A percentile compares a stretch with the other conserved stretches of the same genome.
Conservation (phyloP, 2,329 filamentous ascomycete genomes). For the Fusarium sp. region DNA sequence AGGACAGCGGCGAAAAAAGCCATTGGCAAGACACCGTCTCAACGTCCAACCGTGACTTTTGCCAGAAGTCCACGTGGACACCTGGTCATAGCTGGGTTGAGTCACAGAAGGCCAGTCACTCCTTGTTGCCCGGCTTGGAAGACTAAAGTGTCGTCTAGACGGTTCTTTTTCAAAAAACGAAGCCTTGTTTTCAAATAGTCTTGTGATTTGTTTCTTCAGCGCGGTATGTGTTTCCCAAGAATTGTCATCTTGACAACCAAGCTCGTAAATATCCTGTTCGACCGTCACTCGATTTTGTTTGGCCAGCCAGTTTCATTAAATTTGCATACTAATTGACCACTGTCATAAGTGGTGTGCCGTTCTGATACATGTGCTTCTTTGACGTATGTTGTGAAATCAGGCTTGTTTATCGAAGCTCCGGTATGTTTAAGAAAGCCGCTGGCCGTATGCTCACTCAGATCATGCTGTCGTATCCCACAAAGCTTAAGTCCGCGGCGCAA, state of each 20-base stretch:
- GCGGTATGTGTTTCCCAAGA: neutral
- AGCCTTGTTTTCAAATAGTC: neutral
- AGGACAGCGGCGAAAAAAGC: neutral
- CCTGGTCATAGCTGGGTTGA: slow-evolving; percentile 12
- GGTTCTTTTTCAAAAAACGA: neutral
- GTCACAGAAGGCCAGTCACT: slow-evolving; percentile 12
- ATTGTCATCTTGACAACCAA: neutral
- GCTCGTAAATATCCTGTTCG: too few relatives aligned
- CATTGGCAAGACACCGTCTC: neutral
- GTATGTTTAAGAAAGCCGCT: neutral
- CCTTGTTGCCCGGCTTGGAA: slow-evolving; percentile 1
- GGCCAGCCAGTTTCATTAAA: neutral
- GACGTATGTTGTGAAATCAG: slow-evolving; percentile 1
- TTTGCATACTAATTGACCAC: neutral
- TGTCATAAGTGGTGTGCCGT: neutral
- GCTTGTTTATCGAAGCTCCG: neutral
- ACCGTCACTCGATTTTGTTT: neutral
- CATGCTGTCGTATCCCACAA: neutral
- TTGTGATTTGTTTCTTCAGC: neutral
- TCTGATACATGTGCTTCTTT: neutral
- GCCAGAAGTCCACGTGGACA: slow-evolving; percentile 1
- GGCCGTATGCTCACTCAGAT: neutral
- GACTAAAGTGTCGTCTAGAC: neutral
- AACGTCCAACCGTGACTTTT: neutral
- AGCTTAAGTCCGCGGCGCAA: slow-evolving; percentile 66